Evolutionary conservation across 108 stramenopile genomes (phyloP), one percentile per base, ranked within the genome.

Genomic region (Nitzschia sp.): DNA sequence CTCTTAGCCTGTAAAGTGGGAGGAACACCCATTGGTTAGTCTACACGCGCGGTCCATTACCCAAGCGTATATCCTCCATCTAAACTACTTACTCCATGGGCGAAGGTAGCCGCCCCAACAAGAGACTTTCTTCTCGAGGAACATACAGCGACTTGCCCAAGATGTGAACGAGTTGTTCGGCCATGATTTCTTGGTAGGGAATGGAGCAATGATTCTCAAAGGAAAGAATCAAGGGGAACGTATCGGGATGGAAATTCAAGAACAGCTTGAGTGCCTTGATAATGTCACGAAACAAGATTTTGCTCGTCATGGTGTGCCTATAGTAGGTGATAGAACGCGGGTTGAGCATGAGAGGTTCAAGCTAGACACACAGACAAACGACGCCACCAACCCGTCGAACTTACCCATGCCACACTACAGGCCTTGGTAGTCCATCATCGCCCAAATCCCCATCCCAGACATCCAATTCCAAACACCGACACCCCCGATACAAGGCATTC

Each of bases 201-300:
- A 89, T 57, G 26, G 79, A 79, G 76, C 99, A 99, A 78, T 99
- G 97, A 84, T 97, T 98, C 72, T 99, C 99, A 60, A 98, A 83
- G 0, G 88, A 91, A 17, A 99, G 77, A 48, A 99, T 96, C 46
- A 99, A 86, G 1, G 99, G 98, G 38, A 84, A 95, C 3, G 88
- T 82, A 32, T 90, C 74, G 1, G 90, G 88, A 66, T 94, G 82
- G 51, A 75, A 80, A 42, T 85, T 79, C 9, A 94, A 68, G 66
- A 89, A 95, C 8, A 82, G 76, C 24, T 83, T 83, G 34, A 98
- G 90, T 24, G 87, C 85, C 23, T 76, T 49, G 56, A 98, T 86
- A 53, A 94, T 89, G 32, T 94, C 95, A 30, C 67, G 56, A 71
- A 98, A 98, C 3, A 80, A 55, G 36, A 97, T 96, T 64, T 93